Base-by-base conservation (phyloP, 768 basidiomycete genomes). In the Boletus vinaceobasis region DNA sequence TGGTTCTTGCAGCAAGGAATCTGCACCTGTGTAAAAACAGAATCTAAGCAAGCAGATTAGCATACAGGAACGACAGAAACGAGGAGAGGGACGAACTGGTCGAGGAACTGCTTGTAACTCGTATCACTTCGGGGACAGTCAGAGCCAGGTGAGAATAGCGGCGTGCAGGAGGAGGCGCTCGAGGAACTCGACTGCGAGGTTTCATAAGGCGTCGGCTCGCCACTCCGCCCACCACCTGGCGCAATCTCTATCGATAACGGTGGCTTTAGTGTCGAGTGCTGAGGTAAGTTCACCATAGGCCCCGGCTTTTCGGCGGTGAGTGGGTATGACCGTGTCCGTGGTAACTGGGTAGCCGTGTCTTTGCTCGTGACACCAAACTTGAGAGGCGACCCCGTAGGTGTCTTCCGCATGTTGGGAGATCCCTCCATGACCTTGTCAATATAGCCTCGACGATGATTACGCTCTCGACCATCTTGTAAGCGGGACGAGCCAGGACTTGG, bases 11-110 rank as follows among this genome's bases (percentile, higher is more conserved):
- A 69, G 56, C 48, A 69, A 32, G 4, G 72, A 64, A 33, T 76
- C 80, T 4, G 76, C 61, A 1, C 89, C 89, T 3, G 89, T 90
- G 71, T 81, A 91, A 72, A 90, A 91, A 73, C 89, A 91, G 69
- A 87, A 90, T 61, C 89, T 91, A 50, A 13, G 39, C 58, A 21
- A 6, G 39, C 17, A 49, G 7, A 8, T 71, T 40, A 65, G 21
- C 29, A 40, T 11, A 3, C 14, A 9, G 1, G 6, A 38, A 38
- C 14, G 4, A 36, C 7, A 5, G 7, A 29, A n/a, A 39, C 10
- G 27, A n/a, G 3, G 1, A 40, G 45, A 32, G 14, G 31, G 15
- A 77, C 83, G 43, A 61, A 88, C 88, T 76, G 83, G 69, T 82
- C 81, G 54, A 90, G 66, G 56, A 90, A 83, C 55, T 81, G 77